Base-by-base conservation (phyloP, 2,329 filamentous ascomycete genomes). In the Hymenoscyphus occultus region DNA sequence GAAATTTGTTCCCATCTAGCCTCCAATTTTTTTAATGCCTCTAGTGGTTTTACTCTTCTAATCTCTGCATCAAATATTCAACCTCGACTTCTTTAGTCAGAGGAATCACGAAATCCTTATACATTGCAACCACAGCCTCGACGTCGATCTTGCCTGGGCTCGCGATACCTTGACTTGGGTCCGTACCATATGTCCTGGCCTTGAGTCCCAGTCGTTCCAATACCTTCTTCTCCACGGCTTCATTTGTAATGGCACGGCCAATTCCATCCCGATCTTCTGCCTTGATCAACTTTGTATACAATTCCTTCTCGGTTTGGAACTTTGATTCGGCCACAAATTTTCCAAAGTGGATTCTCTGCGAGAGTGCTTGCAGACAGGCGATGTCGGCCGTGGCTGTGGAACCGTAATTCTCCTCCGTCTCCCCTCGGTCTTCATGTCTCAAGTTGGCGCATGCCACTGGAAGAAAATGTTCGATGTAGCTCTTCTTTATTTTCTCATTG, bases 291-390 rank as follows among this genome's bases (percentile, higher is more conserved):
- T 82, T 82, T 5, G 91, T 93, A 76, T 94, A 99, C 68, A 81
- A 85, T 72, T 93, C 91, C 39, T 87, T 84, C 71, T 98, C 91
- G 58, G 90, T 89, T 72, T 86, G 85, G 79, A 97, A 99, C 80
- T 99, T 99, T 66, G 90, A 89, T 83, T 99, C 95, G 56, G 95
- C 95, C 9, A 99, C 95, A 74, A 98, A 98, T 80, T 98, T 99
- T 71, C 95, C 95, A 80, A 97, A 99, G 79, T 99, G 95, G 71
- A 99, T 95, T 63, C 95, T 84, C 54, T 94, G 85, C 48, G 92
- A 96, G 58, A 99, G 80, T 3, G 95, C 91, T 81, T 99, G 95
- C 69, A 99, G 82, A 73, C 91, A 94, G 62, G 86, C 84, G 67
- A 99, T 95, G 78, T 99, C 95, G 76, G 90, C 93, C 0, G 92